Evolutionary conservation across 805 yeast genomes (phyloP), one percentile per base, ranked within the genome.

Genomic region (Pachysolen tannophilus): DNA sequence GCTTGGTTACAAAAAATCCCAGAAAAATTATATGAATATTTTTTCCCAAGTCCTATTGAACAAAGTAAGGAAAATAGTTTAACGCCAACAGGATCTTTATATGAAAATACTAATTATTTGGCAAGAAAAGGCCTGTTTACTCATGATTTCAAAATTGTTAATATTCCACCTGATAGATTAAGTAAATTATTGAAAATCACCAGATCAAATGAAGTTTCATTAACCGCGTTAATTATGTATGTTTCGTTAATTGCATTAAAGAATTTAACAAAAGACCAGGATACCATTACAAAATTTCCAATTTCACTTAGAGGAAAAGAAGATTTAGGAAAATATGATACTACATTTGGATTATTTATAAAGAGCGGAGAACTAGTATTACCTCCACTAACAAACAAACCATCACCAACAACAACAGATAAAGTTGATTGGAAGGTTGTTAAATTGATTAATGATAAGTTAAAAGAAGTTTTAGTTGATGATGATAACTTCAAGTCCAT

Each of bases 271-370:
- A 9, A 14, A 5, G 30, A 28, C 24, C 15, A 28, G 4, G 40
- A 37, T 23, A 6, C 32, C 10, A 5, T 7, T 11, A 11, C 32
- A 5, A 16, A n/a, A n/a, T 18, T 37, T 20, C 40, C 40, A 10
- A 24, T 28, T 2, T 11, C 14, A 19, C 23, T 24, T 5, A 37
- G 40, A 28, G 25, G 29, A 2, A 8, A 2, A 10, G 5, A 32
- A 4, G 11, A 26, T 8, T 19, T 20, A 20, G 10, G 8, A 11
- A 8, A 33, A 5, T 10, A 19, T 16, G 31, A 30, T 15, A 18
- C 27, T n/a, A 14, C 24, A 15, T 31, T 37, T 28, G 40, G 40
- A 19, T 15, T 37, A 2, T 28, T 20, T 24, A 32, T 32, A 21
- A 29, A 18, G 8, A 14, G 15, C n/a, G n/a, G n/a, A n/a, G n/a